phyloP scores from a whole-genome alignment of 139 green algal genomes.

The Coelastrella sp. region DNA sequence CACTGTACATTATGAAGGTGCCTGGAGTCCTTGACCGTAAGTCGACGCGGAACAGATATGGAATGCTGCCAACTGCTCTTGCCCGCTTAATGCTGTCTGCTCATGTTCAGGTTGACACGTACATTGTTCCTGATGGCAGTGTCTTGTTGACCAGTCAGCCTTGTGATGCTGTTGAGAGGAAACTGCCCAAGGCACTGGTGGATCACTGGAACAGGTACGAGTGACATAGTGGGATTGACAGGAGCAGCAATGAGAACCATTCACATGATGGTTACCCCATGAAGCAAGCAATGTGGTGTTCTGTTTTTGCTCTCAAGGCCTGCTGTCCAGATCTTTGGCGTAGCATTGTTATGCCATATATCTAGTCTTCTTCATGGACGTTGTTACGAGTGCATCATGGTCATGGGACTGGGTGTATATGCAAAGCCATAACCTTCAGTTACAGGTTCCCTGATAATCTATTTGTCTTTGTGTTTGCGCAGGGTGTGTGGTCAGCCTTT shows the following conservation, averaged over 20 bases:
- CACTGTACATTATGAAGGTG: too few species aligned
- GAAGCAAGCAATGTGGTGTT: background rate
- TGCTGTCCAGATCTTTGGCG: too few species aligned
- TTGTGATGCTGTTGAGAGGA: background rate
- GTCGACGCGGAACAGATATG: background rate
- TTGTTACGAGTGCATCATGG: too few species aligned
- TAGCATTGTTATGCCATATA: too few species aligned
- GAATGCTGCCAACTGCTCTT: background rate
- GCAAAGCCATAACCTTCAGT: too few species aligned
- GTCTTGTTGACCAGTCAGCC: background rate
- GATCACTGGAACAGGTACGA: background rate
- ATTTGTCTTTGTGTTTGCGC: too few species aligned
- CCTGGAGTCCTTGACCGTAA: background rate
- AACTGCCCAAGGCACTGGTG: background rate
- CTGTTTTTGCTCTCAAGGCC: too few species aligned
- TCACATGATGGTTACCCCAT: background rate
- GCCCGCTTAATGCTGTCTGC: background rate
- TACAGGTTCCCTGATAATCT: too few species aligned
- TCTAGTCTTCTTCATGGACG: too few species aligned
- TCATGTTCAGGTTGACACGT: background rate
- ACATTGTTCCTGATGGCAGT: background rate
- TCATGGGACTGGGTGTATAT: too few species aligned
- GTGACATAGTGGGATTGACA: too few species aligned
- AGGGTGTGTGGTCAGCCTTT: too few species aligned
- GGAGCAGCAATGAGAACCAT: background rate